Conservation (phyloP, 805 yeast species). For the Peterozyma xylosa region DNA sequence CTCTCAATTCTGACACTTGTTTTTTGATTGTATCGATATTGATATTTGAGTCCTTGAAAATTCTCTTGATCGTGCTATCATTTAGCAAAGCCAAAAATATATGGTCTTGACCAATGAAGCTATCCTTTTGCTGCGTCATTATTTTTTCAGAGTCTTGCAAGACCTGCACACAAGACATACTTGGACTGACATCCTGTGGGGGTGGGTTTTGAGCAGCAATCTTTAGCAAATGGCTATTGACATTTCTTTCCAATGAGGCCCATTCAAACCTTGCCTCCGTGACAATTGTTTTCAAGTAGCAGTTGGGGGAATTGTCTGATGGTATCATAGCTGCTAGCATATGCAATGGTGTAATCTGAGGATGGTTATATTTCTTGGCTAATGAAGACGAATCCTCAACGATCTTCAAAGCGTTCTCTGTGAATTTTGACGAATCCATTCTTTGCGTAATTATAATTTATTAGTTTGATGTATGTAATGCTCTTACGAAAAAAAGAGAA, state of each 20-base stretch:
- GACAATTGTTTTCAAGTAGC: constrained; percentile 70
- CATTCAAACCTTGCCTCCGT: constrained; percentile 89
- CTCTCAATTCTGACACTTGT: constrained; percentile 77
- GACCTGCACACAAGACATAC: constrained; percentile 70
- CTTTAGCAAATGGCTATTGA: constrained; percentile 75
- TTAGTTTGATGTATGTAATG: no score
- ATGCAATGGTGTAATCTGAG: constrained; percentile 84
- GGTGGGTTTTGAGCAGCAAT: constrained; percentile 87
- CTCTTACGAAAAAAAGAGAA: no score
- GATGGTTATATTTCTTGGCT: constrained; percentile 78
- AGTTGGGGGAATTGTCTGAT: constrained; percentile 42
- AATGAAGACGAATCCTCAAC: constrained; percentile 73
- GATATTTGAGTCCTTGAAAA: constrained; percentile 67
- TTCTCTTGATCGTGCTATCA: constrained; percentile 59
- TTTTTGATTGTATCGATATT: constrained; percentile 66
- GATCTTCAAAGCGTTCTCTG: constrained; percentile 86
- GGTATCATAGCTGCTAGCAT: constrained; percentile 86
- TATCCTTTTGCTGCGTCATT: constrained; percentile 83
- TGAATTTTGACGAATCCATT: constrained; percentile 72
- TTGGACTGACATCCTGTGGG: constrained; percentile 71
- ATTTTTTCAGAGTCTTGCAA: constrained; percentile 69
- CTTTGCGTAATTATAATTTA: neutral
- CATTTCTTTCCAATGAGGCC: constrained; percentile 67
- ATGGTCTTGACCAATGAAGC: constrained; percentile 92
- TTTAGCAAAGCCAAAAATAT: constrained; percentile 77